These are phyloP conservation scores for Aspergillus sojae DNA, from an alignment of 2,329 filamentous ascomycete genomes.

Conservation along the genomic window DNA sequence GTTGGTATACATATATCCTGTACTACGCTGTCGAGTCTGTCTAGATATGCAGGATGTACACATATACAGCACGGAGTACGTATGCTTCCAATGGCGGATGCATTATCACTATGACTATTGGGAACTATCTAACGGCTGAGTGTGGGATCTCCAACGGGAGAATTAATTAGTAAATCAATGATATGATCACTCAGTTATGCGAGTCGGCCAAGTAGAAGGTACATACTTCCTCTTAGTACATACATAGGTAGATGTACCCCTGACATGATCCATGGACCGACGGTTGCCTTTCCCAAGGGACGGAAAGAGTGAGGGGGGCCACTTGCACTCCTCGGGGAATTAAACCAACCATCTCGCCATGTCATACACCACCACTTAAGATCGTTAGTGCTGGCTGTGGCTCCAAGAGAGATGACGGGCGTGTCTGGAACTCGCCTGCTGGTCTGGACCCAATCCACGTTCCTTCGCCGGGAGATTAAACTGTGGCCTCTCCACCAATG, in stretches of 20 bases:
- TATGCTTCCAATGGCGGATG: not conserved
- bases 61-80: not conserved
- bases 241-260: not conserved
- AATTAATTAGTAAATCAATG: not conserved
- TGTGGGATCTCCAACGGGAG: not conserved
- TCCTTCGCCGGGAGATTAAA: constrained; percentile 22
- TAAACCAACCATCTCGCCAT: not conserved
- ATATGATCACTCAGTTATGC: not conserved
- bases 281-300: not conserved
- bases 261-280: constrained; percentile 4
- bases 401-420: not conserved
- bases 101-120: not conserved
- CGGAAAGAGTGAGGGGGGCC: not conserved
- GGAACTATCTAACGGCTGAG: not conserved
- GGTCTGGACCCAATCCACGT: constrained; percentile 23
- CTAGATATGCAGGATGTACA: not conserved
- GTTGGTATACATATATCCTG: not conserved
- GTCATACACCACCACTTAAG: not conserved
- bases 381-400: not conserved
- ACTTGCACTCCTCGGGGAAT: not conserved
- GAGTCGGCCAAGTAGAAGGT: not conserved
- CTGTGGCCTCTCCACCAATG: constrained; percentile 15
- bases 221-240: too few relatives aligned
- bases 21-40: not conserved
- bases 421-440: constrained; percentile 5